phyloP scores from a whole-genome alignment of 768 basidiomycete genomes.

The Mycena epipterygia region DNA sequence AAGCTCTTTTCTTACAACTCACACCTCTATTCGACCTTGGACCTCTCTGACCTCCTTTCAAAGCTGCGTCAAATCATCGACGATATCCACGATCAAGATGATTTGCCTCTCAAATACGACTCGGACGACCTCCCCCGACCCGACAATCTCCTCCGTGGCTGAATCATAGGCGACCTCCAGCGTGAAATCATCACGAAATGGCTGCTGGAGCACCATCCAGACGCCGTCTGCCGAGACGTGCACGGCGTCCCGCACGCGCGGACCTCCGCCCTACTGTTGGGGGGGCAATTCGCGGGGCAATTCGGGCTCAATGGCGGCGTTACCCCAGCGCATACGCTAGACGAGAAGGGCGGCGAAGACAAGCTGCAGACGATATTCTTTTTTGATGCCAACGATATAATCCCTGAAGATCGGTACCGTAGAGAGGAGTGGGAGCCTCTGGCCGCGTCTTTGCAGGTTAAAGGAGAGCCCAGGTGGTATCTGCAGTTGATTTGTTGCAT shows the following conservation, averaged over 20 bases:
- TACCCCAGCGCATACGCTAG: not conserved
- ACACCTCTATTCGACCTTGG: not conserved
- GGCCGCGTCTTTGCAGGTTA: not conserved
- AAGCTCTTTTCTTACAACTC: no score
- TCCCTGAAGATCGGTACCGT: not conserved
- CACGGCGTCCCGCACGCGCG: not conserved
- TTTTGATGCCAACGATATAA: not conserved
- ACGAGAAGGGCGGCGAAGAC: not conserved
- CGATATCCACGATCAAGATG: not conserved
- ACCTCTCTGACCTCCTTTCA: not conserved
- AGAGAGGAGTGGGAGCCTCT: not conserved
- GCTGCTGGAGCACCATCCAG: not conserved
- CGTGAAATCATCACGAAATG: not conserved
- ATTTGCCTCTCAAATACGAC: not conserved
- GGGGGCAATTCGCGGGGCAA: not conserved
- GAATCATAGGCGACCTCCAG: not conserved
- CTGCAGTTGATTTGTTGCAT: not conserved
- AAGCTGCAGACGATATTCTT: not conserved
- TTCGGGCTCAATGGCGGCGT: not conserved
- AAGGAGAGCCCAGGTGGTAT: not conserved
- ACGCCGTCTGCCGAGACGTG: not conserved
- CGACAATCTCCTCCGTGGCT: not conserved
- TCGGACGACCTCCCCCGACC: not conserved
- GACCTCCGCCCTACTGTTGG: not conserved
- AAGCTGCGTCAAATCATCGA: not conserved